A percentile compares a stretch with the other conserved stretches of the same genome.
These are phyloP conservation scores for Umbelopsis sp. DNA, from an alignment of 371 early-diverging fungal genomes.

Conservation along the genomic window DNA sequence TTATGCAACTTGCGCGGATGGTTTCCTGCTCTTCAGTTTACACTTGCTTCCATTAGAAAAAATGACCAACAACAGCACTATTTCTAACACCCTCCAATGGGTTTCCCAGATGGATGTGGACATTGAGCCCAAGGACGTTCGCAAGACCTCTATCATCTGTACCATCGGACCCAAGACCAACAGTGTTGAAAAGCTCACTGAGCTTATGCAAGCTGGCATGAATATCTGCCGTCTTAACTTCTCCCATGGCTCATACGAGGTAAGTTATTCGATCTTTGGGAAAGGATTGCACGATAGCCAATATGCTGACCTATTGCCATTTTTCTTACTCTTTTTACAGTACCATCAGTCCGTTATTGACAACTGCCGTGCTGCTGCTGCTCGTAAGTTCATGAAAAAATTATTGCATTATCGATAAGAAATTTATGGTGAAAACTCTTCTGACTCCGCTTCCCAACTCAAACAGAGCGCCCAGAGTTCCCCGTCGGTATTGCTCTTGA, in stretches of 20 bases:
- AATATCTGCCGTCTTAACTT: slow-evolving; percentile 95
- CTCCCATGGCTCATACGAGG: slow-evolving; percentile 88
- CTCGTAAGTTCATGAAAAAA: slow-evolving; percentile 32
- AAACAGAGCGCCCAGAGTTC: slow-evolving; percentile 34
- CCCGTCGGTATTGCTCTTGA: slow-evolving; percentile 88
- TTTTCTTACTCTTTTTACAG: slow-evolving; percentile 20
- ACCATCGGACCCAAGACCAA: slow-evolving; percentile 85
- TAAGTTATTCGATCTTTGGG: slow-evolving; percentile 17
- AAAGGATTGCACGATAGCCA: neutral
- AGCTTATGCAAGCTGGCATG: slow-evolving; percentile 90
- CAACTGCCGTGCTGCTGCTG: slow-evolving; percentile 70
- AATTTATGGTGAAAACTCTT: neutral
- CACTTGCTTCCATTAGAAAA: slow-evolving; percentile 9
- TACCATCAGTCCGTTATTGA: slow-evolving; percentile 87
- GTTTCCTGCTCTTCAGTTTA: neutral
- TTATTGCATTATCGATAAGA: neutral
- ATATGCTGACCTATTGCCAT: neutral
- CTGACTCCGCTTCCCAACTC: slow-evolving; percentile 2
- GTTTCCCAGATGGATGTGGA: slow-evolving; percentile 70
- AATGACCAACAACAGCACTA: slow-evolving; percentile 19
- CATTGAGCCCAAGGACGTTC: slow-evolving; percentile 60
- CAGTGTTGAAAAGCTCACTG: slow-evolving; percentile 78
- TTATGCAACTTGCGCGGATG: no score
- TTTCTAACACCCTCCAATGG: slow-evolving; percentile 69
- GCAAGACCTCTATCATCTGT: slow-evolving; percentile 85